Conservation (phyloP, 306 rosid genomes). For the Betula pendula region DNA sequence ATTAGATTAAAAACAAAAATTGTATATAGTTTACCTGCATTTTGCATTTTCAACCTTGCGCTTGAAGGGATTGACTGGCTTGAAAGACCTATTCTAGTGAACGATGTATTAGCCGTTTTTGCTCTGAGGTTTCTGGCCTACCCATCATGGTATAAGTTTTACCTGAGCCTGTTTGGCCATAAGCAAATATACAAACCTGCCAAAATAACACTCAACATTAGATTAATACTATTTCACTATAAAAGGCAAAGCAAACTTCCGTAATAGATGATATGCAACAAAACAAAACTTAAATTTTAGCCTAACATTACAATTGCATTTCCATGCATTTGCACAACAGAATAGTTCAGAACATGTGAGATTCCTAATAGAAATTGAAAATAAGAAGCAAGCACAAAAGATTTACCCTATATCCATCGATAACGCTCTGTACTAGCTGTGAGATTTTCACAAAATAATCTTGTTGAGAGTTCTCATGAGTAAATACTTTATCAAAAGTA, state of each 20-base stretch:
- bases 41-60: constrained; percentile 84
- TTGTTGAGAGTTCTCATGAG: constrained; percentile 74
- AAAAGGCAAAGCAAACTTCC: too few species aligned
- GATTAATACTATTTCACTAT: background rate
- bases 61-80: constrained; percentile 67
- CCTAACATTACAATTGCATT: background rate
- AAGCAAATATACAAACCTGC: constrained; percentile 96
- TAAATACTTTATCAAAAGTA: constrained; percentile 92
- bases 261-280: background rate
- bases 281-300: background rate
- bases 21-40: constrained; percentile 64
- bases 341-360: background rate
- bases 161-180: too few species aligned
- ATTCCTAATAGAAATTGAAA: too few species aligned
- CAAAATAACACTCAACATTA: constrained; percentile 22
- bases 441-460: constrained; percentile 88
- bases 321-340: too few species aligned
- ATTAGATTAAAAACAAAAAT: constrained; percentile 13
- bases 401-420: constrained; percentile 91
- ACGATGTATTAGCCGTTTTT: constrained; percentile 89
- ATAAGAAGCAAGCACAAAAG: background rate
- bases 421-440: constrained; percentile 94
- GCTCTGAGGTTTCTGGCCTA: constrained; percentile 69
- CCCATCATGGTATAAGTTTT: constrained; percentile 97
- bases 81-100: constrained; percentile 88